These are phyloP conservation scores for Penicillium sp. DNA, from an alignment of 2,329 filamentous ascomycete genomes.

Conservation along the genomic window DNA sequence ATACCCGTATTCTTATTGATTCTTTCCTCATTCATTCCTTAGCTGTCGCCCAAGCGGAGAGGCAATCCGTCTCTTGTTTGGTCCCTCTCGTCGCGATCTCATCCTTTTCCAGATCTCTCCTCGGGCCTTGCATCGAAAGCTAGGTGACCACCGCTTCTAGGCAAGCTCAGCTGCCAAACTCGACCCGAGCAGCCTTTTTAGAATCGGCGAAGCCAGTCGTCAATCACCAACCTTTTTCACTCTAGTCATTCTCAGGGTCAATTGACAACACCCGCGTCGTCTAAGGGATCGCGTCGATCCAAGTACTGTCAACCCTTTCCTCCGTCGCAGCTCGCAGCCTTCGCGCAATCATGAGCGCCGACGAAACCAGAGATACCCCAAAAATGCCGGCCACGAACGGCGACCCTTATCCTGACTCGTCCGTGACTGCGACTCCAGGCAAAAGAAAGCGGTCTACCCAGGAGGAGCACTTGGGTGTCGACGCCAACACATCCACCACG, in stretches of 20 bases:
- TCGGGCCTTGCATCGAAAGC: conserved; percentile 33
- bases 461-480: conserved; percentile 32
- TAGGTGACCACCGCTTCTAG: conserved; percentile 20
- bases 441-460: conserved; percentile 46
- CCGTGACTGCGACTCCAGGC: conserved; percentile 36
- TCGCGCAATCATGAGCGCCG: conserved; percentile 38
- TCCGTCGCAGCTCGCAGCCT: conserved; percentile 31
- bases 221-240: conserved; percentile 7
- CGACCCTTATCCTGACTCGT: conserved; percentile 33
- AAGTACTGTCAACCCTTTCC: conserved; percentile 13
- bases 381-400: conserved; percentile 38
- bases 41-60: conserved; percentile 10
- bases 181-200: conserved; percentile 19
- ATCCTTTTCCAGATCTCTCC: conserved; percentile 26
- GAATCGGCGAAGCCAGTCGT: conserved; percentile 11
- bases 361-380: conserved; percentile 35
- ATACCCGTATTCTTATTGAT: neutral
- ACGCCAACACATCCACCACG: conserved; percentile 24
- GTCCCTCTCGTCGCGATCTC: conserved; percentile 31
- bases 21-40: conserved; percentile 8
- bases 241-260: conserved; percentile 4
- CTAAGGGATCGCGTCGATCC: conserved; percentile 19
- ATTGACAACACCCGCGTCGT: conserved; percentile 6
- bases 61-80: conserved; percentile 19
- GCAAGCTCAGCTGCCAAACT: conserved; percentile 24